Percentiles rank a stretch among this genome's conserved stretches.
Evolutionary conservation across 2,329 filamentous ascomycete genomes (phyloP).

Genomic region (Incumbomyces lentus): DNA sequence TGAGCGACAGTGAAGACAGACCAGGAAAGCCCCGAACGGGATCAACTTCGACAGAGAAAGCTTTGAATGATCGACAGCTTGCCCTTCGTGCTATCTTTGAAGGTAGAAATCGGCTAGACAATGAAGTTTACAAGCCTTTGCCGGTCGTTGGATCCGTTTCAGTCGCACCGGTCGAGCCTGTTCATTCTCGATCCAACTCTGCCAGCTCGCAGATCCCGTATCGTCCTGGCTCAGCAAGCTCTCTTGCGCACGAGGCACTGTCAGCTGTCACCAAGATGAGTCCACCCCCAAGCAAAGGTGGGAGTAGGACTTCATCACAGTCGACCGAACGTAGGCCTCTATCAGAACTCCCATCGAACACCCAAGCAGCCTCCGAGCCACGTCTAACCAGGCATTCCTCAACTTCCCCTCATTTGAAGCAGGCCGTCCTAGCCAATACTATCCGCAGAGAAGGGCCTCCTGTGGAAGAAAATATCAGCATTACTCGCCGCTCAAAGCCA

Average conservation of each 20-base stretch:
- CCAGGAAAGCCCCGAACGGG: neutral
- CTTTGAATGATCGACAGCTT: constrained; percentile 12
- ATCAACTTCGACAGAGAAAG: constrained; percentile 10
- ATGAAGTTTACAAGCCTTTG: constrained; percentile 21
- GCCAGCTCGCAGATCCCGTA: constrained; percentile 10
- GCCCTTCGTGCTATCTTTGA: constrained; percentile 18
- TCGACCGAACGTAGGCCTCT: constrained; percentile 6
- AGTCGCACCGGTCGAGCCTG: constrained; percentile 24
- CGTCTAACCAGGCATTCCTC: constrained; percentile 11
- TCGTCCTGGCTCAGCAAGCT: constrained; percentile 21
- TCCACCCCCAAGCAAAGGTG: constrained; percentile 22
- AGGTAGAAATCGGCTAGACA: constrained; percentile 16
- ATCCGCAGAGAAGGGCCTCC: constrained; percentile 6
- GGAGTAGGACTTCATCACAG: constrained; percentile 16
- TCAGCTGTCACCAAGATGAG: constrained; percentile 30
- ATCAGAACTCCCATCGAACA: constrained; percentile 25
- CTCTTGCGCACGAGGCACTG: constrained; percentile 31
- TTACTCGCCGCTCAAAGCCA: constrained; percentile 7
- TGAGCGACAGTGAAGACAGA: constrained; percentile 6
- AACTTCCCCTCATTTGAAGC: constrained; percentile 15
- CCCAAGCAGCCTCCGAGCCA: constrained; percentile 21
- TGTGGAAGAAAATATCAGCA: constrained; percentile 13
- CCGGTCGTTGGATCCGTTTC: constrained; percentile 21
- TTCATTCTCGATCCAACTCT: constrained; percentile 9
- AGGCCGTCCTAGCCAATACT: constrained; percentile 14